Conservation (phyloP, 1,284 basidiomycete species). For the Trichosporon coremiiforme region DNA sequence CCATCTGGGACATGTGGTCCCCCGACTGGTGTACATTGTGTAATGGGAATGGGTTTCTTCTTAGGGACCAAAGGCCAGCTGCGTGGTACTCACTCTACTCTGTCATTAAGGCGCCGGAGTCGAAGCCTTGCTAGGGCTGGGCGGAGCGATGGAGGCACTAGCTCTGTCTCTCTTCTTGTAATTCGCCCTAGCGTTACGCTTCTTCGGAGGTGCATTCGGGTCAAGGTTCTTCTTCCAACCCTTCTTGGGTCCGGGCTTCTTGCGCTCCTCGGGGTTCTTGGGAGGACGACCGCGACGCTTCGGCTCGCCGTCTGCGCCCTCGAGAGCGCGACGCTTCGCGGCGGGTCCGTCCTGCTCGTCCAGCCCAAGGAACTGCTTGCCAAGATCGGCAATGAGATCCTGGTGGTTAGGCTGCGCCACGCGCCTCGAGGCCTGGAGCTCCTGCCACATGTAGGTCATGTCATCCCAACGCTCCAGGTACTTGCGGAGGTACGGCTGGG, state of each 20-base stretch:
- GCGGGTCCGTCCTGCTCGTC: conserved; percentile 31
- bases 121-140: conserved; percentile 25
- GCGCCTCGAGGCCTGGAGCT: conserved; percentile 37
- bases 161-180: conserved; percentile 27
- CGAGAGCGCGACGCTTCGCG: conserved; percentile 23
- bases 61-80: conserved; percentile 12
- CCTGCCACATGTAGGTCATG: conserved; percentile 47
- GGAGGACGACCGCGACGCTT: conserved; percentile 30
- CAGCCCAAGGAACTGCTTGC: conserved; percentile 45
- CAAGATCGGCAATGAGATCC: conserved; percentile 45
- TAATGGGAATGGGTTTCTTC: conserved; percentile 19
- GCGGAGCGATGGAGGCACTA: conserved; percentile 22
- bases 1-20: conserved; percentile 29
- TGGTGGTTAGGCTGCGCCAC: conserved; percentile 36
- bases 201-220: conserved; percentile 31
- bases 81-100: conserved; percentile 14
- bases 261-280: conserved; percentile 40
- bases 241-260: conserved; percentile 52
- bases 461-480: conserved; percentile 51
- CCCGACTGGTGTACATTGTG: conserved; percentile 36
- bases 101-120: not conserved
- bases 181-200: not conserved
- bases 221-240: conserved; percentile 46
- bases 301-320: conserved; percentile 21
- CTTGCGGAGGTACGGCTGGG: conserved; percentile 40